Evolutionary conservation across 2,329 filamentous ascomycete genomes (phyloP).

Genomic region (Colletotrichum sp.): DNA sequence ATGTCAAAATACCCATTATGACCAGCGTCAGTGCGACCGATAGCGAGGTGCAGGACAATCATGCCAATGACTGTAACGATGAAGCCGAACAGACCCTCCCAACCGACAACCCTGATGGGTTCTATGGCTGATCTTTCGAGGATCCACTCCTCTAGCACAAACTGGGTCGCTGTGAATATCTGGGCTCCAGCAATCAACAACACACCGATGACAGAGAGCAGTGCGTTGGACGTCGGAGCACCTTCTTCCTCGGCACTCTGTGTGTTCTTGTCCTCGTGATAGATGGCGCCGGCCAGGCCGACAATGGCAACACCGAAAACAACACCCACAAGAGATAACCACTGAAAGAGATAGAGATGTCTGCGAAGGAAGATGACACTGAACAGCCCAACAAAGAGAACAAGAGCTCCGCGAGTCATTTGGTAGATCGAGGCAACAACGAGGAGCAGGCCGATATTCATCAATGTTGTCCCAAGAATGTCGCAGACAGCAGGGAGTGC

Average conservation of each 20-base stretch:
- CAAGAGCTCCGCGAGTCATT: slow-evolving; percentile 94
- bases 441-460: slow-evolving; percentile 94
- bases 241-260: slow-evolving; percentile 26
- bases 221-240: slow-evolving; percentile 44
- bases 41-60: slow-evolving; percentile 76
- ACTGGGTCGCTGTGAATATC: slow-evolving; percentile 96
- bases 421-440: slow-evolving; percentile 97
- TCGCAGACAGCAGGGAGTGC: slow-evolving; percentile 91
- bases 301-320: slow-evolving; percentile 89
- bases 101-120: slow-evolving; percentile 90
- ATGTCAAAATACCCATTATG: slow-evolving; percentile 89
- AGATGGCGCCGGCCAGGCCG: slow-evolving; percentile 85
- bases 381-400: slow-evolving; percentile 95
- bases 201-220: slow-evolving; percentile 81
- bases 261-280: slow-evolving; percentile 66
- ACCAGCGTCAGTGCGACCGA: slow-evolving; percentile 78
- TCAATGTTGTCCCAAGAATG: slow-evolving; percentile 92
- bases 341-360: slow-evolving; percentile 86
- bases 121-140: slow-evolving; percentile 70
- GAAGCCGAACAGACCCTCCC: slow-evolving; percentile 95
- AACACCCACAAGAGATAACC: slow-evolving; percentile 86
- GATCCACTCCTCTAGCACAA: slow-evolving; percentile 94
- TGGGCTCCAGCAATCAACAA: slow-evolving; percentile 92
- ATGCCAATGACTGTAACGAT: slow-evolving; percentile 78
- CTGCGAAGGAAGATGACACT: slow-evolving; percentile 89